These are phyloP conservation scores for Citrus inodora DNA, from an alignment of 345 rosid species.

Conservation along the genomic window DNA sequence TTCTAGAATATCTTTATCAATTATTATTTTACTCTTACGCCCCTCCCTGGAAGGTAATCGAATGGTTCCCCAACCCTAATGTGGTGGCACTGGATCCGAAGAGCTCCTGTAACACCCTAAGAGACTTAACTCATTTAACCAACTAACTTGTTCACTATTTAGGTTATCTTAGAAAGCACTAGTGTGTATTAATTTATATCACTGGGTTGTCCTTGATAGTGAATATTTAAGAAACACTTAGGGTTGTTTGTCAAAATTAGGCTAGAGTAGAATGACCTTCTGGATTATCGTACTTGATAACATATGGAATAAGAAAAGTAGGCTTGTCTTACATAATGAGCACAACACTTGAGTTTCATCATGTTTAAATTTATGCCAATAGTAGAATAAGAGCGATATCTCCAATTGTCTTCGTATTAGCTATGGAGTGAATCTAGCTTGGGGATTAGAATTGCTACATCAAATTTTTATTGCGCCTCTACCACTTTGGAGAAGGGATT, in stretches of 20 bases:
- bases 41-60: too few species aligned
- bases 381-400: neutral
- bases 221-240: neutral
- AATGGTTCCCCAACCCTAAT: too few species aligned
- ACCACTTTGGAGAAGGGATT: neutral
- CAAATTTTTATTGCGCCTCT: neutral
- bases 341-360: neutral
- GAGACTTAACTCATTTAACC: neutral
- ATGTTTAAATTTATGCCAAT: neutral
- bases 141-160: neutral
- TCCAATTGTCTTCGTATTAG: neutral
- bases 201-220: neutral
- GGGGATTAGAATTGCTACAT: neutral
- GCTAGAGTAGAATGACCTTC: neutral
- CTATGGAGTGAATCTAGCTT: neutral
- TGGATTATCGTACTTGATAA: neutral
- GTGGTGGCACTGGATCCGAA: neutral
- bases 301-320: neutral
- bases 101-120: neutral
- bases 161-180: neutral
- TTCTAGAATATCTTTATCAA: neutral
- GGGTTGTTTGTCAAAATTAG: neutral
- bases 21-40: neutral
- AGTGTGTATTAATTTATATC: too few species aligned
- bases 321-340: neutral